Evolutionary conservation across 2,329 filamentous ascomycete species (phyloP), one percentile per base, ranked within the genome.

Genomic region (Paradendryphiella salina): DNA sequence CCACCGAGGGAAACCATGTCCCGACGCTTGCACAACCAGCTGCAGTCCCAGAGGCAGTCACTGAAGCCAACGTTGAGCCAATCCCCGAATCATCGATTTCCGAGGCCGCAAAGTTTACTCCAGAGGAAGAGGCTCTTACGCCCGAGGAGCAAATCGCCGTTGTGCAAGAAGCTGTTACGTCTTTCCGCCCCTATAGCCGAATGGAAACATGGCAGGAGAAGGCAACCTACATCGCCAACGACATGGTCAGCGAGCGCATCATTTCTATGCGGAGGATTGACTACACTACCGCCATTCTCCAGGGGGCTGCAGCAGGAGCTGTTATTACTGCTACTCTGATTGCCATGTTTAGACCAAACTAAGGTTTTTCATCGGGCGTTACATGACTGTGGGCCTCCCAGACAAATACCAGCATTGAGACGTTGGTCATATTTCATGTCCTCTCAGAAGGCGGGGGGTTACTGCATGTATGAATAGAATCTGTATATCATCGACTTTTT

Each of bases 181-280:
- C 49, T 6, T 50, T 17, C 21, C 43, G 54, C 3, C 48, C 54
- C n/a, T 45, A 32, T 21, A 38, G 42, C n/a, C 53, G 47, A 15
- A 26, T 54, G 3, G 50, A 57, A 11, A 51, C 57, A 4, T 69
- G 63, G 66, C 64, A 63, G 36, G 50, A 60, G 28, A 67, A 50
- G 28, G 50, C 63, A 15, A 50, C 46, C 8, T 52, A 57, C 9
- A 52, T 60, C 36, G 62, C 64, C 21, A 54, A 67, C 28, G 73
- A 75, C 34, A 57, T 75, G 3, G 71, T 79, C 58, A 79, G 76
- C 60, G 75, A 79, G 40, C 69, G 75, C 17, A 40, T 71, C 26
- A 71, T 79, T 41, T 74, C 75, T 13, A 69, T 80, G 39, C 74
- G 75, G 32, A 72, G 75, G 50, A 70, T 77, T 38, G 77, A 79